Evolutionary conservation across 352 stramenopile genomes (phyloP), one percentile per base, ranked within the genome.

Genomic region (Peronosclerospora sorghi): DNA sequence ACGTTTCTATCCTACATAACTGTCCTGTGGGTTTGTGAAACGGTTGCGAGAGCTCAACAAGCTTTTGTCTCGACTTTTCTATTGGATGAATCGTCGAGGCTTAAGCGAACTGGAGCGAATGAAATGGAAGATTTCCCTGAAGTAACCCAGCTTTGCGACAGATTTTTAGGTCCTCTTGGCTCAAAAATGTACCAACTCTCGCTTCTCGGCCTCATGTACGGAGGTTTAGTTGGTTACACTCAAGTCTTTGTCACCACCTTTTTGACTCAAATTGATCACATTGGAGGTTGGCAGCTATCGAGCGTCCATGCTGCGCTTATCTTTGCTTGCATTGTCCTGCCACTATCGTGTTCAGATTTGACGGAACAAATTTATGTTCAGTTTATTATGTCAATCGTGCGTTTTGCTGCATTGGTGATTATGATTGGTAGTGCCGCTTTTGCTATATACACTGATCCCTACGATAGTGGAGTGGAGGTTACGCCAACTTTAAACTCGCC

Each of bases 191-290:
- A 96, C 60, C 79, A 95, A 48, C 21, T 88, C 23, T 84, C 75
- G 19, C 59, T 96, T 13, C 62, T 96, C 5, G 73, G 72, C 1
- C 63, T 96, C 41, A 96, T 95, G 81, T 95, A 91, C 48, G 76
- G 84, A 45, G 85, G 83, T 0, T 53, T 95, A 1, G 43, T 96
- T 0, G 86, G 83, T 1, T 96, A 95, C 56, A 88, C 76, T 35
- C 86, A 96, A 57, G 86, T 96, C 13, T 96, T 96, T 46, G 70
- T 85, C 53, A 90, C 87, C 41, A 89, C 66, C 26, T 81, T 92
- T 39, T 48, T 83, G 40, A 78, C 67, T 2, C 77, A 90, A 44
- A 52, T 92, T 21, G 61, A 71, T 8, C 72, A 68, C 35, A 59
- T 84, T 26, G 68, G 64, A 23, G 48, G 50, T 8, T 61, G 83